A percentile compares a stretch with the other conserved stretches of the same genome.
These are phyloP conservation scores for Eucalyptus cloeziana DNA, from an alignment of 345 rosid genomes.

Conservation along the genomic window DNA sequence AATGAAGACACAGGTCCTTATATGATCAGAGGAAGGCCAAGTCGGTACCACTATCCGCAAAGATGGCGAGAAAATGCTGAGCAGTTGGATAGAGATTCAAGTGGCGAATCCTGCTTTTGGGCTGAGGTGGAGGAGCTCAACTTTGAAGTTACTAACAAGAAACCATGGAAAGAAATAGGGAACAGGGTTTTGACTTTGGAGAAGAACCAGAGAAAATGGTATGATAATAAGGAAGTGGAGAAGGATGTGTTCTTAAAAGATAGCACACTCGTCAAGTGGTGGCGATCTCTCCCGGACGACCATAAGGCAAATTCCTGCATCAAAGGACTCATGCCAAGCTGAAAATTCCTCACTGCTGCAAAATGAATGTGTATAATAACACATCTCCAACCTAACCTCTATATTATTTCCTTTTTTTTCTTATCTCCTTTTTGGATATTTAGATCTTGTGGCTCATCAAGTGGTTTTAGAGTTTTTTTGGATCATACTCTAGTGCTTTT, in stretches of 20 bases:
- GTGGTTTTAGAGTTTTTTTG: too few relatives aligned
- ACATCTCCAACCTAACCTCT: too few relatives aligned
- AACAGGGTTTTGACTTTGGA: background rate
- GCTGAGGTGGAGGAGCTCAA: conserved; percentile 71
- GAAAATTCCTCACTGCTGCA: background rate
- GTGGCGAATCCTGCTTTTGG: conserved; percentile 56
- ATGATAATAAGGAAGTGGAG: background rate
- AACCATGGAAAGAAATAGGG: background rate
- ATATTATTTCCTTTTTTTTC: too few relatives aligned
- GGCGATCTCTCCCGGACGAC: background rate
- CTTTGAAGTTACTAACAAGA: background rate
- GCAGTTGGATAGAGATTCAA: background rate
- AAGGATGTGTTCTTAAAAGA: background rate
- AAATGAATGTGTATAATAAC: background rate
- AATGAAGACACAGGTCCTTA: conserved; percentile 79
- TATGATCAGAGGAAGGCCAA: conserved; percentile 49
- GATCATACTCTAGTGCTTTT: too few relatives aligned
- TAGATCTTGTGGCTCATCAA: too few relatives aligned
- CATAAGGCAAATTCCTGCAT: background rate
- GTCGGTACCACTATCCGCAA: conserved; percentile 44
- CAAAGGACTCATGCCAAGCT: background rate
- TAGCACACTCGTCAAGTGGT: background rate
- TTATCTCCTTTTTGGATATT: too few relatives aligned
- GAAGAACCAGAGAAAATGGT: background rate
- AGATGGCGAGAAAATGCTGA: conserved; percentile 43